Evolutionary conservation across 345 rosid species (phyloP), one percentile per base, ranked within the genome.

Genomic region (Excoecaria agallocha): DNA sequence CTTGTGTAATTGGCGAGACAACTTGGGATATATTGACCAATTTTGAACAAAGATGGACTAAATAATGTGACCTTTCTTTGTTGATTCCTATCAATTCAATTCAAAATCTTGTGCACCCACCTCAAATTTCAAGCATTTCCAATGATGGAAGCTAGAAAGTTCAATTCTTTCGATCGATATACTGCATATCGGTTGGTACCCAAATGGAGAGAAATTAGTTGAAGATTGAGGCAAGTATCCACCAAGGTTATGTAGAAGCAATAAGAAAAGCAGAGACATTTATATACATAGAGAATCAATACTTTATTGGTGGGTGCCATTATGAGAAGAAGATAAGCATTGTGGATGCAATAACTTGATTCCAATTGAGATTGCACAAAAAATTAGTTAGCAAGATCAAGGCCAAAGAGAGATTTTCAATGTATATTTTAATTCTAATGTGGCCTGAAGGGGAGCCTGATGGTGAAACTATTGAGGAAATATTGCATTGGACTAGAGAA

Each of bases 391-490:
- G 76, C 43, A 94, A 92, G 81, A 90, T 92, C 43, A 85, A 74
- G 22, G 86, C 83, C 0, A 86, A 70, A 49, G 85, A 92, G 83
- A 88, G 95, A 57, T 92, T 94, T 82, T 85, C 96, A 0, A 91
- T 83, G 51, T 94, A 94, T 70, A 83, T 94, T 39, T 59, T 92
- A 83, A 88, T 94, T 60, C 97, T 97, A 13, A 92, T 94, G 98
- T 94, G 98, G 97, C 97, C 98, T 5, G 98, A 92, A 83, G 97
- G 97, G 24, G 81, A 82, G 43, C 92, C 97, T 0, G 95, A 87
- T 38, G 89, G 97, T 61, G 93, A 92, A 41, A 72, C 93, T 0
- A 97, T 92, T 17, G 88, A 86, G 71, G 98, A 92, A 62, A 94
- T 94, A 71, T 78, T 94, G 84, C 93, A 92, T n/a, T 92, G 97